Conservation (phyloP, 2,329 filamentous ascomycete genomes). For the Clarireedia homoeocarpa region DNA sequence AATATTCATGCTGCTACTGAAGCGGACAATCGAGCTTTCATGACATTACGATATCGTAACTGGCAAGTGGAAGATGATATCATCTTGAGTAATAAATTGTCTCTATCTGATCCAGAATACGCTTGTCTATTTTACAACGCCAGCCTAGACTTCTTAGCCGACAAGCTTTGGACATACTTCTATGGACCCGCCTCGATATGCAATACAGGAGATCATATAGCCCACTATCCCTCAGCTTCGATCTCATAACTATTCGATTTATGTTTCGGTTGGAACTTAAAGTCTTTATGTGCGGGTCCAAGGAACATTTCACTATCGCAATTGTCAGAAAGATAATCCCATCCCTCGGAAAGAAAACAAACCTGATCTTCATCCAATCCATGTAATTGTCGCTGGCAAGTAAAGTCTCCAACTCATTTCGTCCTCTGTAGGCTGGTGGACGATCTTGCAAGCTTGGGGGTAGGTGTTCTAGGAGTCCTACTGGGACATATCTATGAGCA, state of each 20-base stretch:
- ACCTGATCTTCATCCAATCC: constrained; percentile 99
- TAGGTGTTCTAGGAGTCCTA: constrained; percentile 80
- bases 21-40: too few species aligned
- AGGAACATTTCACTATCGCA: constrained; percentile 85
- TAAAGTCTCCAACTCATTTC: constrained; percentile 90
- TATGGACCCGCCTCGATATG: neutral
- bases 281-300: constrained; percentile 79
- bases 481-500: constrained; percentile 80
- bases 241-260: constrained; percentile 88
- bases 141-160: too few species aligned
- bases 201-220: neutral
- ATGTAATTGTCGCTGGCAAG: constrained; percentile 85
- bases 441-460: constrained; percentile 86
- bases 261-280: constrained; percentile 95
- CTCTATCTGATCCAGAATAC: too few species aligned
- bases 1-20: too few species aligned
- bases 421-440: constrained; percentile 72
- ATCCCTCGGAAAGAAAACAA: constrained; percentile 32
- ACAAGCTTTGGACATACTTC: neutral
- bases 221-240: constrained; percentile 58
- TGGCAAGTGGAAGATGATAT: too few species aligned
- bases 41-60: too few species aligned
- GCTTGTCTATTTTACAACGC: too few species aligned
- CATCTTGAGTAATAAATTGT: too few species aligned
- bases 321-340: neutral